Conservation (phyloP, 2,329 filamentous ascomycete species). For the Calonectria fujianensis region DNA sequence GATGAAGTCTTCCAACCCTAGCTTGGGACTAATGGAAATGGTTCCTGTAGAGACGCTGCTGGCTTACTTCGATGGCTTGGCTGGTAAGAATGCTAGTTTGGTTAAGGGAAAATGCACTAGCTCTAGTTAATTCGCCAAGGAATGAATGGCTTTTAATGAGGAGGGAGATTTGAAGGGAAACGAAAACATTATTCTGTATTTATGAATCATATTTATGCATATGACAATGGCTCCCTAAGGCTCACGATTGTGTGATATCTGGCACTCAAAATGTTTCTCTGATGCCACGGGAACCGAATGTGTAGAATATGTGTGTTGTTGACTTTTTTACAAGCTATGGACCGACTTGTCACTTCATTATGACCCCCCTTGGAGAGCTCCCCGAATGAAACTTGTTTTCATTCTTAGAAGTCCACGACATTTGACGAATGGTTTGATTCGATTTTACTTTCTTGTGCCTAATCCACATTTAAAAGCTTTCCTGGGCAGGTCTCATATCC, state of each 20-base stretch:
- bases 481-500: constrained; percentile 48
- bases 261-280: not conserved
- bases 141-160: not conserved
- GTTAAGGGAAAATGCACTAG: constrained; percentile 60
- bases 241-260: not conserved
- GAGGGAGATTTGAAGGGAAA: not conserved
- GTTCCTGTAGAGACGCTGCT: constrained; percentile 78
- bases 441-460: not conserved
- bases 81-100: constrained; percentile 71
- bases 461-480: constrained; percentile 11
- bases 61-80: constrained; percentile 82
- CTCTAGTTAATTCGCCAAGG: constrained; percentile 3
- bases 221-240: not conserved
- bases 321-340: not conserved
- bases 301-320: not conserved
- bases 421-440: not conserved
- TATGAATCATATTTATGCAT: not conserved
- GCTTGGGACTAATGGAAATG: constrained; percentile 82
- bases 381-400: not conserved
- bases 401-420: not conserved
- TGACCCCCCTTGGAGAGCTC: too few relatives aligned
- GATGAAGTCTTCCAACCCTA: constrained; percentile 80
- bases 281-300: not conserved
- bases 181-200: not conserved
- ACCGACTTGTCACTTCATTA: not conserved